Percentiles rank a stretch among this genome's conserved stretches.
Evolutionary conservation across 805 yeast genomes (phyloP).

Genomic region (Komagataella populi): DNA sequence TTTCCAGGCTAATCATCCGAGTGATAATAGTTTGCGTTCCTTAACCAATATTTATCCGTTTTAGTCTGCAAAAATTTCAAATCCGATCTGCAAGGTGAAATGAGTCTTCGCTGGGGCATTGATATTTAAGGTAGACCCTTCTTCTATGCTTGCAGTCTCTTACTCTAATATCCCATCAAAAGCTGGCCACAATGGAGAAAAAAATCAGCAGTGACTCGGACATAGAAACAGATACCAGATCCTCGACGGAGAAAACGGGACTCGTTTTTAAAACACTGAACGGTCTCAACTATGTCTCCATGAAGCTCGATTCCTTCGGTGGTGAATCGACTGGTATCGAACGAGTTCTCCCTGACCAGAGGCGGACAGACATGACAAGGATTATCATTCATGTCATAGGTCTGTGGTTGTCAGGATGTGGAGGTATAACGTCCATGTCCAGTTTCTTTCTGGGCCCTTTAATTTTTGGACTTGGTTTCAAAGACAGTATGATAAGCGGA

Average conservation of each 20-base stretch:
- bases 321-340: conserved; percentile 77
- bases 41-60: not conserved
- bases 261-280: not conserved
- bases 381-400: conserved; percentile 38
- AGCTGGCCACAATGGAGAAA: not conserved
- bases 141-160: not conserved
- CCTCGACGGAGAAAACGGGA: not conserved
- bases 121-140: not conserved
- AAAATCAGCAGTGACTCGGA: not conserved
- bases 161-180: not conserved
- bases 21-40: not conserved
- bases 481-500: conserved; percentile 49
- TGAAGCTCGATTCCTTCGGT: conserved; percentile 35
- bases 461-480: conserved; percentile 54
- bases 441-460: conserved; percentile 68
- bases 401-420: conserved; percentile 77
- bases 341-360: conserved; percentile 52
- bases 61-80: not conserved
- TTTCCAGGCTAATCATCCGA: not conserved
- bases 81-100: not conserved
- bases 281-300: conserved; percentile 10
- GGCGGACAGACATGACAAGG: conserved; percentile 8
- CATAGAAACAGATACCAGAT: not conserved
- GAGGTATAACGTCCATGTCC: conserved; percentile 84
- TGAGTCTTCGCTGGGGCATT: not conserved